These are phyloP conservation scores for Sisymbrium altissimum DNA, from an alignment of 345 rosid genomes.

Conservation along the genomic window DNA sequence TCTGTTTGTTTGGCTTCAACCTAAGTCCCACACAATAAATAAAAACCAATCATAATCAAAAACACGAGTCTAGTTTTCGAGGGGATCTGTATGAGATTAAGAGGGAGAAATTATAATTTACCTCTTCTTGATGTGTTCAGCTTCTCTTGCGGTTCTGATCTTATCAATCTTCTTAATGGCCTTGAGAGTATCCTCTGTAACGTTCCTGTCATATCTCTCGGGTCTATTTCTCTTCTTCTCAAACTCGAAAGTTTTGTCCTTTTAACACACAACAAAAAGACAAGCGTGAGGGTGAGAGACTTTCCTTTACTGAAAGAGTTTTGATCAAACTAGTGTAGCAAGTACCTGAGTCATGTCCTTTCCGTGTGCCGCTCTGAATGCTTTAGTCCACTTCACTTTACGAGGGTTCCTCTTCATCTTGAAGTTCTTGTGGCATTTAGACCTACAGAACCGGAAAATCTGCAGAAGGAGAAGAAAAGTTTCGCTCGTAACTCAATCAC, in stretches of 20 bases:
- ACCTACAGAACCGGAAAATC: constrained; percentile 89
- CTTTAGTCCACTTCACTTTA: constrained; percentile 97
- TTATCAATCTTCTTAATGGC: constrained; percentile 92
- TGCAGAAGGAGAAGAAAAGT: constrained; percentile 24
- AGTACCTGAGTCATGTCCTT: constrained; percentile 95
- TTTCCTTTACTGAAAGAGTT: neutral
- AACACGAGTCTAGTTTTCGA: neutral
- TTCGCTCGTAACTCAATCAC: neutral
- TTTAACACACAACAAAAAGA: constrained; percentile 8
- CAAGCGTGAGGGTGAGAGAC: neutral
- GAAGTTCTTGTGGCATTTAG: constrained; percentile 87
- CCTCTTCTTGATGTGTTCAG: constrained; percentile 56
- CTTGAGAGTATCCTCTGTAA: constrained; percentile 59
- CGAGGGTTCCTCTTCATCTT: constrained; percentile 99
- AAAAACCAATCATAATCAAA: neutral
- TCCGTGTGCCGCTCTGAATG: constrained; percentile 69
- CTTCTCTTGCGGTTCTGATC: constrained; percentile 56
- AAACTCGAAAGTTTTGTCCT: constrained; percentile 91
- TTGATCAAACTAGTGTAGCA: neutral
- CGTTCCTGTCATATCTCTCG: constrained; percentile 88
- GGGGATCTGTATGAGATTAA: neutral
- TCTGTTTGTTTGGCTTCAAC: constrained; percentile 48
- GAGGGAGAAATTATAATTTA: constrained; percentile 8
- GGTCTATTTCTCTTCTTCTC: constrained; percentile 97
- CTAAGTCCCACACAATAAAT: constrained; percentile 39